Evolutionary conservation across 768 basidiomycete species (phyloP), one percentile per base, ranked within the genome.

Genomic region (Sarcodon aspratus): DNA sequence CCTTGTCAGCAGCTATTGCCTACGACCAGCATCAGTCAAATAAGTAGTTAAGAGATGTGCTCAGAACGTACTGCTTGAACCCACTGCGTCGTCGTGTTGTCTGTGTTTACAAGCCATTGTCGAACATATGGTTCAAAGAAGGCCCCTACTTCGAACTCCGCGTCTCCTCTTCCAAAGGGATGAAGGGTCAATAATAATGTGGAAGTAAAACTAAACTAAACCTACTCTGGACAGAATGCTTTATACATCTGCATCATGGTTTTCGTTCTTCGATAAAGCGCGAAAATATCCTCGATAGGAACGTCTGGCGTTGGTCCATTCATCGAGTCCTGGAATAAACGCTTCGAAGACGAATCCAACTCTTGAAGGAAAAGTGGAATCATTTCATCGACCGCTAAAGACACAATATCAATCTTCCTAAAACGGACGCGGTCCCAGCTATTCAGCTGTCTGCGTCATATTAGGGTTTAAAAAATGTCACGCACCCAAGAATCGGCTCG

Each of bases 61-160:
- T 17, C 9, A 42, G 40, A 1, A 75, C 88, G 64, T 54, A 91
- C 89, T 52, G 84, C 82, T 61, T 93, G 78, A 6, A 97, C 95
- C 96, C 96, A 99, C 52, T 92, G 84, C 42, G 76, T 75, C 7
- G 95, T 97, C 70, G 91, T 95, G 50, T 70, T 78, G 55, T 94
- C 87, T 0, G 90, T 96, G 50, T 84, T 83, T n/a, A 77, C 56
- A 21, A 99, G 66, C 95, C 94, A 99, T 54, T 85, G 79, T 7
- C 78, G 73, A 7, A 97, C 88, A 61, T 90, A 91, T 2, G 84
- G 79, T 62, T 90, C 85, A 59, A 98, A 98, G 66, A 87, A 88
- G 4, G 69, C 70, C 4, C 79, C 72, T 31, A 90, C 66, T 53
- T 91, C 78, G 56, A 93, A 89, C 9, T 73, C 67, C 13, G 83